Base-by-base conservation (phyloP, 352 stramenopile genomes). In the Nothophytophthora sp. region DNA sequence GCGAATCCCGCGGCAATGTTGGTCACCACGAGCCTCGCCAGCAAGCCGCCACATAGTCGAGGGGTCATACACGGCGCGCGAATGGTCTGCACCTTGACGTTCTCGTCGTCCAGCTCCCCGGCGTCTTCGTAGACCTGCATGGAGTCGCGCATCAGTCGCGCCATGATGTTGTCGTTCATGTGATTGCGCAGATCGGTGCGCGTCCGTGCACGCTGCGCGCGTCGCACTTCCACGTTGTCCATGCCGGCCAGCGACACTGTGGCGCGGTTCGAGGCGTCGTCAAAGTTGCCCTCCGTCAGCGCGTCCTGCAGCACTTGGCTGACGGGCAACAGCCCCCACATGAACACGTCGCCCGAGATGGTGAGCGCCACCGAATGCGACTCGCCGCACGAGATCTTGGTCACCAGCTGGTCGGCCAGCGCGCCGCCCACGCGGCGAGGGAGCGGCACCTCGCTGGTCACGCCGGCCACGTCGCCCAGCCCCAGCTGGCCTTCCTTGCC, bases 261-360 rank as follows among this genome's bases (percentile, higher is more conserved):
- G 28, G 67, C 72, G 25, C 70, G 69, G 47, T 90, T 75, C 29
- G 74, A 80, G 22, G 67, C 66, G 46, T 76, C 62, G 12, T 39
- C 45, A 16, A 33, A n/a, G n/a, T n/a, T n/a, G 46, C 38, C 25
- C 29, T 8, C 34, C 58, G n/a, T 63, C 44, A n/a, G n/a, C 42
- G 66, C 73, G 41, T 72, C 63, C 39, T 76, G 41, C 54, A 72
- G 67, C 12, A 76, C 51, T 32, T 81, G 67, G 25, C 61, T 72
- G 47, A 89, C 74, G 1, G 81, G 82, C 0, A 93, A 40, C 19
- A 93, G 57, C 0, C 82, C 82, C 77, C 73, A 91, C 76, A 90
- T 84, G 46, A 90, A 90, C 11, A 93, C 73, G 28, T 88, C 67
- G 13, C 80, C 80, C 1, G 65, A 63, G 29, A 71, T 52, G 4